Conservation (phyloP, 2,329 filamentous ascomycete species). For the Allantophomopsis cytisporea region DNA sequence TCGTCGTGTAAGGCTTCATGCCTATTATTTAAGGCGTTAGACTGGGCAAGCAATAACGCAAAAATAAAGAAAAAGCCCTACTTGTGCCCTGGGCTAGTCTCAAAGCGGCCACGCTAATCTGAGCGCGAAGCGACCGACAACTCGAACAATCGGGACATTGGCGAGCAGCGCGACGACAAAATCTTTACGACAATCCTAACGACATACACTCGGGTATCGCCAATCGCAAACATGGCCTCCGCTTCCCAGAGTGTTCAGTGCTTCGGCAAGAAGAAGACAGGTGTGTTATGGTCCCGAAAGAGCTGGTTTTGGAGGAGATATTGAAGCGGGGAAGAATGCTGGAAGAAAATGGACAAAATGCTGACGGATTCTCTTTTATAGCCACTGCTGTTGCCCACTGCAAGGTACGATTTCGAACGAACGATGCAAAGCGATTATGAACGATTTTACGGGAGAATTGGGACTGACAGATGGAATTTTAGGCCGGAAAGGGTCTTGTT, state of each 20-base stretch:
- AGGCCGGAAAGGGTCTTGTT: slow-evolving; percentile 78
- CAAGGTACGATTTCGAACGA: slow-evolving; percentile 41
- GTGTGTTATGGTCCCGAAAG: slow-evolving; percentile 5
- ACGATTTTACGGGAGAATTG: neutral
- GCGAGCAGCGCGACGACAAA: too few species aligned
- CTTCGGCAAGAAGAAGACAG: slow-evolving; percentile 95
- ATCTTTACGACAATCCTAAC: too few species aligned
- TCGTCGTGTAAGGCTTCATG: too few species aligned
- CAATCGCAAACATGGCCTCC: slow-evolving; percentile 31
- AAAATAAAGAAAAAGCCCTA: too few species aligned
- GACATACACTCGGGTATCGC: slow-evolving; percentile 6
- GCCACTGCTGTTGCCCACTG: slow-evolving; percentile 64
- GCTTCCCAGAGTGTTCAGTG: slow-evolving; percentile 78
- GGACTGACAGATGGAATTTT: slow-evolving; percentile 16
- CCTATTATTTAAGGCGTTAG: too few species aligned
- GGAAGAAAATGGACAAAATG: slow-evolving; percentile 9
- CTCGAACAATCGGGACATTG: too few species aligned
- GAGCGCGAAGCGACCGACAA: too few species aligned
- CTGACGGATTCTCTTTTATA: slow-evolving; percentile 22
- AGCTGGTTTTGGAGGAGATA: too few species aligned
- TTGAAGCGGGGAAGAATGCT: too few species aligned
- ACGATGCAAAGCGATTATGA: neutral
- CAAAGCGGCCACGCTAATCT: too few species aligned
- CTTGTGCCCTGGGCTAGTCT: too few species aligned
- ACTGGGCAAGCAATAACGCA: too few species aligned